phyloP scores from a whole-genome alignment of 768 basidiomycete species.

The Hypholoma fasciculare region DNA sequence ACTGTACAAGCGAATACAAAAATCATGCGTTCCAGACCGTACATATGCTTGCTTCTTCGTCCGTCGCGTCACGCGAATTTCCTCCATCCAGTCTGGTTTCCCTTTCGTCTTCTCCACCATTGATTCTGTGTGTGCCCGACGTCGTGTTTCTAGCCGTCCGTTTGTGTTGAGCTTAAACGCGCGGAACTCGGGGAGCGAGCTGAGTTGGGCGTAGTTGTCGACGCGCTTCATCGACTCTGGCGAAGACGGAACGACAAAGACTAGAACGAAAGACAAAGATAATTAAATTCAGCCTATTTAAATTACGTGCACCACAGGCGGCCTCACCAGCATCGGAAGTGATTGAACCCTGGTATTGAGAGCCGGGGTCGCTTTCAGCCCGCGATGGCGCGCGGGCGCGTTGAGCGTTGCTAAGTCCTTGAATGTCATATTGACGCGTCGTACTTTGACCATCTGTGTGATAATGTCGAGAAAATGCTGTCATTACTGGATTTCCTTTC shows the following conservation, averaged over 20 bases:
- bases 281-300: too few relatives aligned
- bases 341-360: not conserved
- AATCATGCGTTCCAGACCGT: constrained; percentile 22
- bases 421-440: not conserved
- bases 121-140: not conserved
- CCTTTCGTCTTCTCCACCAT: not conserved
- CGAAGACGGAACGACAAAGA: not conserved
- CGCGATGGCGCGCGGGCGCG: not conserved
- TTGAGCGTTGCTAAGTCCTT: not conserved
- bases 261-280: too few relatives aligned
- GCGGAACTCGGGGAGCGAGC: constrained; percentile 20
- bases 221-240: constrained; percentile 1
- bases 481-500: not conserved
- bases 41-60: constrained; percentile 24
- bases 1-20: constrained; percentile 19
- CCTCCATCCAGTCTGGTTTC: constrained; percentile 16
- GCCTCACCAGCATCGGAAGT: not conserved
- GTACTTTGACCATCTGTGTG: not conserved
- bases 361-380: not conserved
- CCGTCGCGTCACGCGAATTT: constrained; percentile 18
- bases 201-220: constrained; percentile 20
- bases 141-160: not conserved
- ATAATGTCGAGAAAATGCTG: not conserved
- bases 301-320: too few relatives aligned
- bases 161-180: constrained; percentile 20